A percentile compares a stretch with the other conserved stretches of the same genome.
phyloP scores from a whole-genome alignment of 192 early-diverging fungal species.

The Endogone sp. region DNA sequence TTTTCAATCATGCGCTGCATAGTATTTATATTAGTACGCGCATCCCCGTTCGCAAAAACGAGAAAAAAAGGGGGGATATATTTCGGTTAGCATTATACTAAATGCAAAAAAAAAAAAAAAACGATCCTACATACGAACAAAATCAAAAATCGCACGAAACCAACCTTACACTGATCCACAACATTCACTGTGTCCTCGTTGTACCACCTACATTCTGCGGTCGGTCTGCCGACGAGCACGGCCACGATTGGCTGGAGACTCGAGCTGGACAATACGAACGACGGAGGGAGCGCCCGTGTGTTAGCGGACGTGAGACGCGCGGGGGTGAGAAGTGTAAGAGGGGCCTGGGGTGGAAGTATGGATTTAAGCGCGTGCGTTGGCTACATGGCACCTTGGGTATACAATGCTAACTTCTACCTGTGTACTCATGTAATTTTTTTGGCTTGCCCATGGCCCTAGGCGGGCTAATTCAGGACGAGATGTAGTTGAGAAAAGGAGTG shows the following conservation, averaged over 20 bases:
- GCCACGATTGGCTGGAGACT: neutral
- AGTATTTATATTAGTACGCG: no score
- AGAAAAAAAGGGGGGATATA: neutral
- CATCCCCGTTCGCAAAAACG: neutral
- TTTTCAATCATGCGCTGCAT: neutral
- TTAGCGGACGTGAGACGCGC: neutral
- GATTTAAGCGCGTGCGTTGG: neutral
- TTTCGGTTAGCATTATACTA: neutral
- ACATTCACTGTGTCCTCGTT: neutral
- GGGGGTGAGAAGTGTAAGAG: neutral
- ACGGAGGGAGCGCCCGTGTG: neutral
- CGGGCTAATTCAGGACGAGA: neutral
- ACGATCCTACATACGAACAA: neutral
- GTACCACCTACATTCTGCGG: neutral
- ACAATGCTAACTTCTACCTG: neutral
- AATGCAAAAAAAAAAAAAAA: neutral
- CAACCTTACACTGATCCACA: neutral
- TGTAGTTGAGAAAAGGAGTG: neutral
- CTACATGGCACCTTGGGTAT: neutral
- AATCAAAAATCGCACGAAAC: neutral
- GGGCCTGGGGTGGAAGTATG: neutral
- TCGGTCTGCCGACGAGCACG: neutral
- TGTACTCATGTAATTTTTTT: neutral
- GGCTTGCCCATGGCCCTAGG: neutral
- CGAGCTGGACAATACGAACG: neutral